Base-by-base conservation (phyloP, 768 basidiomycete genomes). In the Sporobolomyces pararoseus region DNA sequence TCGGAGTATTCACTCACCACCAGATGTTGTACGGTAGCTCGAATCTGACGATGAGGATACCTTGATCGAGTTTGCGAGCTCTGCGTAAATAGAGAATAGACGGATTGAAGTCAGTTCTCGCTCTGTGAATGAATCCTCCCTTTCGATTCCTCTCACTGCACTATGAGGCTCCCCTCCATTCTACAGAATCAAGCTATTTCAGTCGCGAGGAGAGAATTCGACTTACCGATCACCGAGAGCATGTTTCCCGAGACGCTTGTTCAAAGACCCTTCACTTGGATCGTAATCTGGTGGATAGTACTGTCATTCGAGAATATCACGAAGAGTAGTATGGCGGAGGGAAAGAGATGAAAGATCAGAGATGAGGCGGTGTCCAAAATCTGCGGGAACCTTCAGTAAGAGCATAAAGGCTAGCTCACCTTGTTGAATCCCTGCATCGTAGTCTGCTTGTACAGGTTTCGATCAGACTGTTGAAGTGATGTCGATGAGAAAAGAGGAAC, bases 11-110 rank as follows among this genome's bases (percentile, higher is more conserved):
- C n/a, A n/a, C 87, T 44, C 82, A 92, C 91, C 91, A 94, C 91
- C 90, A 93, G 72, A 93, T 92, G 76, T 94, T 96, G 82, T 91
- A 97, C 0, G 94, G 94, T 19, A 98, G 80, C 78, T 98, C 96
- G 77, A 98, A 99, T 29, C 95, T 89, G 27, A 88, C 89, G 64
- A 99, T 93, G 52, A 99, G 83, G 73, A 98, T 93, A 0, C 96
- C 96, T 79, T 97, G 88, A 80, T 96, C 94, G 44, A 98, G 81
- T 81, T 98, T 97, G 37, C 95, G 86, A 21, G 97, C 96, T 70
- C 96, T 83, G 80, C 90, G 89, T 19, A 91, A 19, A 91, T 10
- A 23, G 31, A 34, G 35, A 27, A 50, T 19, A 27, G 34, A 16
- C 53, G 29, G 53, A 42, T 9, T 51, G 34, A 31, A 10, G 25